phyloP scores from a whole-genome alignment of 2,329 filamentous ascomycete genomes.

The Arthrobotrys entomopaga region DNA sequence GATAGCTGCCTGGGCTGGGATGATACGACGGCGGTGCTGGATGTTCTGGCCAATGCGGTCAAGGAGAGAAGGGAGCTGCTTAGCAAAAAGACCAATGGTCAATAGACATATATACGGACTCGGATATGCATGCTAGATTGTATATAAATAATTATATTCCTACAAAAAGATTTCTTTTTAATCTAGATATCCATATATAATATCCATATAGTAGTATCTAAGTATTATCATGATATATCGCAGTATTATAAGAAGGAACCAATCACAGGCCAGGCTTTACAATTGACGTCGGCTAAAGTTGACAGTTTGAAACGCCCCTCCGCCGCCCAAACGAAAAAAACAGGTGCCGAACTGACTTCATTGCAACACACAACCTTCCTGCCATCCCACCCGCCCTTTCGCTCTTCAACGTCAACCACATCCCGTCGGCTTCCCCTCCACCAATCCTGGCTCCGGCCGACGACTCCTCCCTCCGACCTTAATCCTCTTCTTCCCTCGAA shows the following conservation, averaged over 20 bases:
- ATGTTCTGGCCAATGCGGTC: constrained; percentile 86
- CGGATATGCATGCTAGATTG: background rate
- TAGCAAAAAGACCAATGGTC: constrained; percentile 54
- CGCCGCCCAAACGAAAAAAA: constrained; percentile 52
- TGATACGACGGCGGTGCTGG: constrained; percentile 69
- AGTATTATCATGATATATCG: no score
- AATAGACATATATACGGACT: no score
- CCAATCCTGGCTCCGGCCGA: constrained; percentile 53
- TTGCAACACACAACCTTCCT: constrained; percentile 14
- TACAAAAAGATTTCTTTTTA: background rate
- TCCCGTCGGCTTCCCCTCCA: constrained; percentile 34
- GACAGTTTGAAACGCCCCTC: no score
- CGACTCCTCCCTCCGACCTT: constrained; percentile 28
- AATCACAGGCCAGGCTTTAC: constrained; percentile 42
- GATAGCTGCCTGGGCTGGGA: constrained; percentile 94
- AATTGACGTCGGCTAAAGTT: constrained; percentile 52
- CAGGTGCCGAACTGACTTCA: constrained; percentile 46
- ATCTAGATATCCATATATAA: no score
- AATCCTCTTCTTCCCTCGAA: background rate
- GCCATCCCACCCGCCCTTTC: constrained; percentile 21
- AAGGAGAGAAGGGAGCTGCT: constrained; percentile 72
- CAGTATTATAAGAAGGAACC: no score
- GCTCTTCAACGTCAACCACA: constrained; percentile 26
- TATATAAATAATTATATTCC: background rate
- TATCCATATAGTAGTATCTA: background rate